Percentiles rank a stretch among this genome's conserved stretches.
Evolutionary conservation across 2,329 filamentous ascomycete species (phyloP).

Genomic region (Mariannaea sp.): DNA sequence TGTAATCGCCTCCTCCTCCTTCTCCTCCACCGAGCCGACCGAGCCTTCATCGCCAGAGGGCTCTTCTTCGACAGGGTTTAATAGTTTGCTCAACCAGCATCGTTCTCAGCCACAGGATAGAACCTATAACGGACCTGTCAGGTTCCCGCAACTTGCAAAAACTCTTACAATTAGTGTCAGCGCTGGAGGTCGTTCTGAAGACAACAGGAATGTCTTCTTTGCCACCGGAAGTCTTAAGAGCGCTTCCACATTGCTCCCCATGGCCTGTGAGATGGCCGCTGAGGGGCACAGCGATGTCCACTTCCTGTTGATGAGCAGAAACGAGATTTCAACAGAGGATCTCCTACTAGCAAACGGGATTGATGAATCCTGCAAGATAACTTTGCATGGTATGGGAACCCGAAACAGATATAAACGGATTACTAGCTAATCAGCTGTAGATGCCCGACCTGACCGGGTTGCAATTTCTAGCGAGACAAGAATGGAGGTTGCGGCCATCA

Average conservation of each 20-base stretch:
- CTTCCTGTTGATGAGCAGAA: slow-evolving; percentile 77
- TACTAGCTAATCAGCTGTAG: slow-evolving; percentile 44
- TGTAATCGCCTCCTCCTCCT: slow-evolving; percentile 51
- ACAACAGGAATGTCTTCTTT: slow-evolving; percentile 78
- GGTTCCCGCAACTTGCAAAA: slow-evolving; percentile 66
- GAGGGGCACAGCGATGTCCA: slow-evolving; percentile 77
- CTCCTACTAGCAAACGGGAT: slow-evolving; percentile 80
- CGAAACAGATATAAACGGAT: background rate
- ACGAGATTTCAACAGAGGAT: slow-evolving; percentile 69
- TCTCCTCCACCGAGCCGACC: slow-evolving; percentile 13
- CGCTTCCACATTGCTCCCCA: slow-evolving; percentile 71
- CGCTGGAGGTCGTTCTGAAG: slow-evolving; percentile 54
- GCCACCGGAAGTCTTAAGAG: slow-evolving; percentile 76
- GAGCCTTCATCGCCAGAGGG: slow-evolving; percentile 5
- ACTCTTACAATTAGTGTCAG: slow-evolving; percentile 65
- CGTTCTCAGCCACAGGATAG: slow-evolving; percentile 36
- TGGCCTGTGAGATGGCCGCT: slow-evolving; percentile 84
- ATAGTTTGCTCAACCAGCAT: slow-evolving; percentile 10
- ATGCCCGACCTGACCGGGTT: slow-evolving; percentile 79
- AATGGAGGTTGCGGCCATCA: slow-evolving; percentile 66
- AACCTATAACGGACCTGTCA: slow-evolving; percentile 71
- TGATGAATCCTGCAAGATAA: slow-evolving; percentile 69
- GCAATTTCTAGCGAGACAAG: slow-evolving; percentile 70
- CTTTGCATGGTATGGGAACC: slow-evolving; percentile 55
- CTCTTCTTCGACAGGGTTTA: slow-evolving; percentile 9